Base-by-base conservation (phyloP, 148 eudicot genomes). In the Euryodendron excelsum region DNA sequence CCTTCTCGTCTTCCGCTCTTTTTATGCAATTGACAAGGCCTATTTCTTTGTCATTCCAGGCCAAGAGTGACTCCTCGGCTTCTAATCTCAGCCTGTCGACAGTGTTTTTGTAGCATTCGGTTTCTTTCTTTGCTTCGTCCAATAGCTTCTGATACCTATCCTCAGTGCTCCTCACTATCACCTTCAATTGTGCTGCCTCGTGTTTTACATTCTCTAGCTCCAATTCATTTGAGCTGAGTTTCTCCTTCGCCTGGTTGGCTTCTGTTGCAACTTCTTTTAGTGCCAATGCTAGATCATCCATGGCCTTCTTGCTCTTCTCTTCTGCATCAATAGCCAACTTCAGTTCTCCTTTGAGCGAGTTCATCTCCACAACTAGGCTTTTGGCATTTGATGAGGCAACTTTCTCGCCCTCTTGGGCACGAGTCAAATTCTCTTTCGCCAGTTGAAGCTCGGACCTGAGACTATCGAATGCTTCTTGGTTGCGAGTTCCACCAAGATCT, bases 281-380 rank as follows among this genome's bases (percentile, higher is more conserved):
- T 0, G 90, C 98, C 75, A 89, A 23, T 4, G 98, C 97, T 25
- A 95, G 82, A 77, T 93, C 97, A 62, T 95, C 97, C 93, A 95
- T 85, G 76, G 98, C 97, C 77, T 84, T 89, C 67, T 78, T 86
- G 87, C 89, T 88, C 60, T 80, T 90, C 77, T 95, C 96, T 55
- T 95, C 98, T 14, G 93, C 96, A 53, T 88, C 97, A 44, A 77
- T 73, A 4, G 96, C 96, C 47, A 50, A 69, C 72, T 82, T 82
- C 61, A 85, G 73, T 79, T 94, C 91, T 18, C 79, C 83, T 75
- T 83, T 88, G 1, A 94, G 83, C 71, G 63, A 36, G 11, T 62
- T 80, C 69, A 90, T 82, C 82, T 94, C 97, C 13, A 79, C 83
- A 0, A 45, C 6, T 72, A 81, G 67, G 28, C 30, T 66, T 73